These are phyloP conservation scores for Pichia kudriavzevii DNA, from an alignment of 1,139 yeast species.

Conservation along the genomic window DNA sequence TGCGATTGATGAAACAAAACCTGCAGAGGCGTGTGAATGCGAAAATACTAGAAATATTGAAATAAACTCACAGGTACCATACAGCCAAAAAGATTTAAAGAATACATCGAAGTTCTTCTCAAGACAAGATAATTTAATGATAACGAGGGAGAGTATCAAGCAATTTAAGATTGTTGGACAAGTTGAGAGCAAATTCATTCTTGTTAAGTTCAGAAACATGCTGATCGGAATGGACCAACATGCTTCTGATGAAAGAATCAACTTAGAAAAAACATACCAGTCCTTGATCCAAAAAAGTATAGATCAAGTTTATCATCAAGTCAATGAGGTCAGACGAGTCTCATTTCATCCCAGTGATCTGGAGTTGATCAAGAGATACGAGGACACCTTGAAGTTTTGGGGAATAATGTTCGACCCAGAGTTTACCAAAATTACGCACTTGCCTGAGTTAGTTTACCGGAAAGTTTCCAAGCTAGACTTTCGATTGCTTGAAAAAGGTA, in stretches of 20 bases:
- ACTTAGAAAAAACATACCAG: slow-evolving; percentile 41
- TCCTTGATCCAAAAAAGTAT: slow-evolving; percentile 25
- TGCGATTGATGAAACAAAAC: not conserved
- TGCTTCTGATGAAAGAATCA: slow-evolving; percentile 68
- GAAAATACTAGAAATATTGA: too few relatives aligned
- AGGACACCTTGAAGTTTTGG: slow-evolving; percentile 33
- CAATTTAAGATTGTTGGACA: slow-evolving; percentile 37
- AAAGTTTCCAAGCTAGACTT: slow-evolving; percentile 22
- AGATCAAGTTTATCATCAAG: not conserved
- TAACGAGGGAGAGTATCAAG: slow-evolving; percentile 15
- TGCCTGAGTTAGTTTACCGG: slow-evolving; percentile 35
- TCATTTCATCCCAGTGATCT: not conserved
- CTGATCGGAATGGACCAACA: slow-evolving; percentile 61
- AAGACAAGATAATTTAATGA: slow-evolving; percentile 2
- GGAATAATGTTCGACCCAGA: slow-evolving; percentile 32
- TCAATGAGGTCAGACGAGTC: not conserved
- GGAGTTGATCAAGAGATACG: slow-evolving; percentile 27
- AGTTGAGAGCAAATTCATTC: slow-evolving; percentile 52
- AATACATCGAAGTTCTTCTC: slow-evolving; percentile 7
- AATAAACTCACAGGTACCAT: too few relatives aligned
- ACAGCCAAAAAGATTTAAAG: slow-evolving; percentile 6
- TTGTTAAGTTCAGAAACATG: slow-evolving; percentile 28
- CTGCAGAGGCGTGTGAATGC: not conserved
- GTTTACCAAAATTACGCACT: slow-evolving; percentile 27
- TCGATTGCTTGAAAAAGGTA: slow-evolving; percentile 28